Base-by-base conservation (phyloP, 2,329 filamentous ascomycete genomes). In the Fusarium sororula region DNA sequence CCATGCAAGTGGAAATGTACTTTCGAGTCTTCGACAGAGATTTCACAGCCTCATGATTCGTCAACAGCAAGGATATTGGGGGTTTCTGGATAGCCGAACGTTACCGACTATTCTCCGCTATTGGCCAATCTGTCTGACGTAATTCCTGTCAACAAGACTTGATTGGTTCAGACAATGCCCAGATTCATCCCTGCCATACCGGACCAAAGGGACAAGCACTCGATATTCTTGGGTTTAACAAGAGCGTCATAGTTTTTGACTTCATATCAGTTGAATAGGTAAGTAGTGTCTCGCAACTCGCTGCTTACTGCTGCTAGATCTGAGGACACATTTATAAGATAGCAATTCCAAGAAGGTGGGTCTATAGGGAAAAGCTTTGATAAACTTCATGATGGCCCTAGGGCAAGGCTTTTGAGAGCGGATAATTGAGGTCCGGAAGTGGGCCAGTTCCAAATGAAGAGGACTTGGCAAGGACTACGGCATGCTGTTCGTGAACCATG, bases 61-160 rank as follows among this genome's bases (percentile, higher is more conserved):
- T 56, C 60, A 48, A 35, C 24, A 35, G 45, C 53, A 69, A 71
- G 68, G 42, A 44, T 61, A 42, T 72, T 62, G 56, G 45, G 57
- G 61, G 51, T 13, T 7, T 39, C 51, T 22, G 26, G 14, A 70
- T 75, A 75, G 56, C 76, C 76, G 76, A 78, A 73, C 66, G 48
- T 75, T 75, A 64, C 76, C 76, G 76, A 78, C 45, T 75, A 78
- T 71, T 75, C 74, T 67, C 76, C 76, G 63, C 30, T 18, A 78
- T 75, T 78, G 74, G 75, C 20, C 26, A 42, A 51, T n/a, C 1
- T 13, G 24, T 22, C 48, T 44, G 50, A 42, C 41, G 42, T 53
- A 42, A 47, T 51, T 53, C 35, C 14, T 38, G 50, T 64, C 18
- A 8, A 28, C n/a, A 22, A 24, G 24, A 26, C 53, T 28, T 69